Evolutionary conservation across 768 basidiomycete species (phyloP), one percentile per base, ranked within the genome.

Genomic region (Calocybe cyanea): DNA sequence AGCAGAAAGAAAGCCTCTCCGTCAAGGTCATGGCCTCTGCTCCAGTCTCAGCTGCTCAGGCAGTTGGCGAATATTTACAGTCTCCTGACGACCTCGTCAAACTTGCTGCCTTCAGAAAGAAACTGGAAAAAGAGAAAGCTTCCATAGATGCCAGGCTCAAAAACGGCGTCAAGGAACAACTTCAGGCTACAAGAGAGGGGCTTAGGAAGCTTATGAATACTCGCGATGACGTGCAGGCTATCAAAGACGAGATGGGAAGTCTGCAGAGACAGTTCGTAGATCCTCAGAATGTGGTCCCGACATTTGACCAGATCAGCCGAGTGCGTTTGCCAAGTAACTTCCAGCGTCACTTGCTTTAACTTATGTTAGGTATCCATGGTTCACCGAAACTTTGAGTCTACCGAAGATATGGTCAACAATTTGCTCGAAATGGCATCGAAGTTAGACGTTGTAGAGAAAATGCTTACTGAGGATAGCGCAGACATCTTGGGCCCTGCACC

Each of bases 81-180:
- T 88, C 89, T 17, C 93, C 93, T 1, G 92, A 95, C 57, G 94
- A 96, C 67, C 85, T 98, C 45, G 70, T 81, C 53, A 96, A 96
- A 65, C 80, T 97, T 25, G 76, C 80, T 1, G 80, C 91, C 0
- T 92, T 91, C 60, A 80, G 92, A 51, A 95, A 94, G 72, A 94
- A 94, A 59, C 77, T 97, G 35, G 86, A 93, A 65, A 97, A 97
- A 65, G 95, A 98, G 66, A 95, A 96, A 66, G 83, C 92, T 0
- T 90, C 92, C 7, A 88, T 98, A 49, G 91, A 96, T 59, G 83
- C 86, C 3, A 79, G 92, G 57, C 80, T 98, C 38, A 87, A 92
- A 60, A 85, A 78, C 45, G 91, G 92, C 8, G 92, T 95, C 53
- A 92, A 88, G 63, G 90, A 94, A 49, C 95, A 98, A 62, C 74